A percentile compares a stretch with the other conserved stretches of the same genome.
These are phyloP conservation scores for Leccinum subgranulosum DNA, from an alignment of 768 basidiomycete species.

Conservation along the genomic window DNA sequence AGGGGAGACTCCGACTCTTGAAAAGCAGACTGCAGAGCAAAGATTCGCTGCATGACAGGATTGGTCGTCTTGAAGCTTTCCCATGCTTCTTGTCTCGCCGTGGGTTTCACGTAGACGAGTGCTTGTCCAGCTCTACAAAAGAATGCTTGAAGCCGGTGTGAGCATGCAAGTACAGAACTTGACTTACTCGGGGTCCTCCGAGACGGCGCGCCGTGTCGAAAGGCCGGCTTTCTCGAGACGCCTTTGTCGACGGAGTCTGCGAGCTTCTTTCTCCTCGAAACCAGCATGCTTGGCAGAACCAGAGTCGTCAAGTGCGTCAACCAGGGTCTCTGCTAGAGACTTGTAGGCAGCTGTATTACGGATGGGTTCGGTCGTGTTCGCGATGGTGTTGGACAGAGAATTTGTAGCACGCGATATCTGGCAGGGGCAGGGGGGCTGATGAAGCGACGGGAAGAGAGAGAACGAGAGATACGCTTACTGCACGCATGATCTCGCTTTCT, in stretches of 20 bases:
- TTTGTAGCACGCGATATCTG: slow-evolving; percentile 85
- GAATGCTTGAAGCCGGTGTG: not conserved
- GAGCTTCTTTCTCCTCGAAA: slow-evolving; percentile 91
- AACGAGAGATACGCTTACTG: slow-evolving; percentile 45
- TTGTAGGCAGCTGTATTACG: slow-evolving; percentile 96
- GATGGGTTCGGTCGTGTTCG: slow-evolving; percentile 92
- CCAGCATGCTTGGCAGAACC: slow-evolving; percentile 93
- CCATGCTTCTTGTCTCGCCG: slow-evolving; percentile 78
- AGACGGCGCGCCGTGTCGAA: slow-evolving; percentile 44
- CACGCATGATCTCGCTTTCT: slow-evolving; percentile 89
- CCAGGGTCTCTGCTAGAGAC: slow-evolving; percentile 78
- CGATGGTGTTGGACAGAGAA: slow-evolving; percentile 82
- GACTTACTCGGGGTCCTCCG: slow-evolving; percentile 79
- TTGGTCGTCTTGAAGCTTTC: slow-evolving; percentile 76
- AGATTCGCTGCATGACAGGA: slow-evolving; percentile 63
- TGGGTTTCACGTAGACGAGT: slow-evolving; percentile 79
- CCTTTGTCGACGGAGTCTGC: slow-evolving; percentile 73
- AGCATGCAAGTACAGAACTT: not conserved
- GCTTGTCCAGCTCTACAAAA: slow-evolving; percentile 77
- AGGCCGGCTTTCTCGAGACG: slow-evolving; percentile 86
- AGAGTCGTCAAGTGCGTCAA: slow-evolving; percentile 93
- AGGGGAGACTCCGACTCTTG: slow-evolving; percentile 94
- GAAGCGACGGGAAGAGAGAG: not conserved
- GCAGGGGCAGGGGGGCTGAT: not conserved
- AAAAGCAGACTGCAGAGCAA: slow-evolving; percentile 63